Conservation (phyloP, 306 rosid species). For the Cicer bijugum region DNA sequence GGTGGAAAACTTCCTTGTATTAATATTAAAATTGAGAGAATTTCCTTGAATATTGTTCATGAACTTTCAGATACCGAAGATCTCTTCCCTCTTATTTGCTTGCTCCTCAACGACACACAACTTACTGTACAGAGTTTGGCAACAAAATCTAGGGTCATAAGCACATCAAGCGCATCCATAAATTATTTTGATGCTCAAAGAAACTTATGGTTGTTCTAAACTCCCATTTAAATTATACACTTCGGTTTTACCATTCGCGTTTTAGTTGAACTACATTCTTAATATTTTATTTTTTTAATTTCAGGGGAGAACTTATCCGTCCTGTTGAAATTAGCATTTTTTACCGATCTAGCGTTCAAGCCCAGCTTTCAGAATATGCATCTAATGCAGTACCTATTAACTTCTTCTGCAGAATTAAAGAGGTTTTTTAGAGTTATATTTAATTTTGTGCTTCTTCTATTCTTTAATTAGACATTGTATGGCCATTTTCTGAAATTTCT, state of each 20-base stretch:
- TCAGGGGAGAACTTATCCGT: conserved; percentile 75
- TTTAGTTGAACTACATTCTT: conserved; percentile 36
- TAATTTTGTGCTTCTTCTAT: conserved; percentile 38
- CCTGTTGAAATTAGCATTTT: conserved; percentile 72
- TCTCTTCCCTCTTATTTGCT: conserved; percentile 68
- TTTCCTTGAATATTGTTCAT: conserved; percentile 73
- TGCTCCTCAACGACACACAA: conserved; percentile 57
- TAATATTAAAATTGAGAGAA: conserved; percentile 58
- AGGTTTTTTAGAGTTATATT: conserved; percentile 61
- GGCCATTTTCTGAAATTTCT: conserved; percentile 41
- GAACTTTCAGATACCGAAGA: conserved; percentile 69
- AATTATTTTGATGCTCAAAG: conserved; percentile 74
- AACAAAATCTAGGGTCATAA: conserved; percentile 74
- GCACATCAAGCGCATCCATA: conserved; percentile 60
- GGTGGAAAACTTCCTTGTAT: conserved; percentile 61
- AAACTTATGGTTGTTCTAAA: conserved; percentile 64
- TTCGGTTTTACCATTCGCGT: conserved; percentile 17
- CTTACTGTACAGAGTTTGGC: conserved; percentile 65
- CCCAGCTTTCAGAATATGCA: conserved; percentile 53
- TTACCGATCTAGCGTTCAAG: conserved; percentile 63
- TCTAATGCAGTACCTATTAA: conserved; percentile 69
- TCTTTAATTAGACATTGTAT: conserved; percentile 35
- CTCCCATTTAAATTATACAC: conserved; percentile 38
- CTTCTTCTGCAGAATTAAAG: conserved; percentile 69
- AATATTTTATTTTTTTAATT: conserved; percentile 30